Evolutionary conservation across 2,329 filamentous ascomycete species (phyloP), one percentile per base, ranked within the genome.

Genomic region (Pseudogymnoascus sp.): DNA sequence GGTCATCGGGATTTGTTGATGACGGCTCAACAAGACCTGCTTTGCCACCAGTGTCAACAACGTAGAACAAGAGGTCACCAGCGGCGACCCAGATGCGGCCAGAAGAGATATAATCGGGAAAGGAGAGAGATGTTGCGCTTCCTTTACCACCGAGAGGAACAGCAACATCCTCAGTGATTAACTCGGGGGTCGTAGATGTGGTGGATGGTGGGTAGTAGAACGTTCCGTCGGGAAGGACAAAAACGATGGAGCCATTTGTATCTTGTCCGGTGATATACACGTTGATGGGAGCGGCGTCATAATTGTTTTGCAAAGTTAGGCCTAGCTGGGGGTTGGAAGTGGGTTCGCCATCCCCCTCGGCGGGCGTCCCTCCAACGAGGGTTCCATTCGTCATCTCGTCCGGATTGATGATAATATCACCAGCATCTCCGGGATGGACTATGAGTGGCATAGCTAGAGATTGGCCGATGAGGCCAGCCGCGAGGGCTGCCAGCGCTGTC

Each of bases 11-110:
- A 70, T 91, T 91, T 30, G 82, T 86, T 23, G 86, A 82, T 8
- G 84, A 85, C 0, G 89, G 89, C 72, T 91, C 88, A 41, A 91
- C 88, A 12, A 92, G 77, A 1, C 82, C 85, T 5, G 88, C 84
- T 23, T 9, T 60, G 12, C 28, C 57, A 5, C 68, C 68, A 1
- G 83, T 85, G 71, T 92, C 92, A 58, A 91, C 71, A 10, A 82
- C 75, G 72, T 92, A 92, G 0, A 78, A 83, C 56, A 91, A 76
- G 34, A 79, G 79, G 45, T 73, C 73, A 65, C 80, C 81, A 61
- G 82, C 75, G 60, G 78, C 82, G 71, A 89, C 87, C 84, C 86
- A 92, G 69, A 91, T 82, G 59, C 88, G 80, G 1, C 82, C 87
- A 19, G 86, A 87, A 2, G 81, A 85, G 23, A 90, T 77, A 62